Conservation (phyloP, 345 rosid species). For the Eucalyptus fibrosa region DNA sequence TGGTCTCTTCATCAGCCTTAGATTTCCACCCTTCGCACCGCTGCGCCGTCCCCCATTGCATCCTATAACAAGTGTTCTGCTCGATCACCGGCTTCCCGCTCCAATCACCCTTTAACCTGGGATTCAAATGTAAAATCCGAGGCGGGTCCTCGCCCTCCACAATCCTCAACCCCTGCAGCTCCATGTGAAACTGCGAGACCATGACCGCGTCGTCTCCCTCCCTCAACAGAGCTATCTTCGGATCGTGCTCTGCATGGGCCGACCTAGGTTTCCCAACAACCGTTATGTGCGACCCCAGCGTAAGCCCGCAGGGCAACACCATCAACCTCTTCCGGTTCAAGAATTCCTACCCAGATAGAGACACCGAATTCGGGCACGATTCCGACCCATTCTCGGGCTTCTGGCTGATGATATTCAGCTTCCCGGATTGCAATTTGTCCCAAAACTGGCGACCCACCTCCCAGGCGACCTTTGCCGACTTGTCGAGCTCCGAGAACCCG, state of each 20-base stretch:
- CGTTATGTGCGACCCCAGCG: slow-evolving; percentile 78
- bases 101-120: slow-evolving; percentile 91
- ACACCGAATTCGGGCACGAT: slow-evolving; percentile 53
- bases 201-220: slow-evolving; percentile 34
- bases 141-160: slow-evolving; percentile 98
- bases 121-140: slow-evolving; percentile 73
- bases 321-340: slow-evolving; percentile 24
- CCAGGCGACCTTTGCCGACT: slow-evolving; percentile 63
- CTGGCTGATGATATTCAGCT: background rate
- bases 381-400: slow-evolving; percentile 20
- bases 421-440: slow-evolving; percentile 48
- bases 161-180: slow-evolving; percentile 72
- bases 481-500: slow-evolving; percentile 66
- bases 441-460: slow-evolving; percentile 60
- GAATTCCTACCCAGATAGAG: slow-evolving; percentile 51
- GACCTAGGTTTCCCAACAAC: slow-evolving; percentile 70
- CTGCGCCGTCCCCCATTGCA: slow-evolving; percentile 87
- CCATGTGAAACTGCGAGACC: slow-evolving; percentile 83
- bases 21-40: slow-evolving; percentile 87
- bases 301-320: slow-evolving; percentile 80
- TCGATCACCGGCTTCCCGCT: slow-evolving; percentile 77
- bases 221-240: slow-evolving; percentile 33
- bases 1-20: slow-evolving; percentile 69
- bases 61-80: slow-evolving; percentile 85
- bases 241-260: slow-evolving; percentile 47